A percentile compares a stretch with the other conserved stretches of the same genome.
Conservation (phyloP, 2,329 filamentous ascomycete genomes). For the Neurospora sp. region DNA sequence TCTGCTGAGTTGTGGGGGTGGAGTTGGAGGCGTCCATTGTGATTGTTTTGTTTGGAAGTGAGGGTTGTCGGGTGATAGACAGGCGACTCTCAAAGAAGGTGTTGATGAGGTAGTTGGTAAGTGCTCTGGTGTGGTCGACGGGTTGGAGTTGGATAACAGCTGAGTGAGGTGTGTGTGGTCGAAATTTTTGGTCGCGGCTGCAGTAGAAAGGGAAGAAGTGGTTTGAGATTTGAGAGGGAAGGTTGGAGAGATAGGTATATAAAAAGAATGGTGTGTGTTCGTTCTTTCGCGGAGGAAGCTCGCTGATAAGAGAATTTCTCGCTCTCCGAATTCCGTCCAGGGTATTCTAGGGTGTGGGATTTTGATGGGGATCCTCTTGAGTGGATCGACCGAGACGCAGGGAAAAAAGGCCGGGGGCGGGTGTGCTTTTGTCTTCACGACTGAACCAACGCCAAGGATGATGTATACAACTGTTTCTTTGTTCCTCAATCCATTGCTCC, state of each 20-base stretch:
- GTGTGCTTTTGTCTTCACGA: not conserved
- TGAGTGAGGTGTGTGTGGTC: not conserved
- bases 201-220: not conserved
- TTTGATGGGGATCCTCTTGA: not conserved
- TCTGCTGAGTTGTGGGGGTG: constrained; percentile 18
- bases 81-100: not conserved
- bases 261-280: not conserved
- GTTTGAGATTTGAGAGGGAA: not conserved
- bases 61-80: not conserved
- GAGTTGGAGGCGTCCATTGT: constrained; percentile 25
- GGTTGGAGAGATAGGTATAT: not conserved
- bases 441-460: not conserved
- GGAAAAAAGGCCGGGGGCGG: not conserved
- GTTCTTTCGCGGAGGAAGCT: not conserved
- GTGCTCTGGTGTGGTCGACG: not conserved
- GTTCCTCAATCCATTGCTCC: not conserved
- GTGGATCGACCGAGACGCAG: not conserved
- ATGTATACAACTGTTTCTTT: not conserved
- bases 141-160: not conserved
- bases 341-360: not conserved
- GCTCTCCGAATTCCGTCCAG: not conserved
- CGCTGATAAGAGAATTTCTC: not conserved
- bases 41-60: not conserved
- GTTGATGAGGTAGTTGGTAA: not conserved
- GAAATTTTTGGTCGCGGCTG: not conserved